Evolutionary conservation across 2,329 filamentous ascomycete genomes (phyloP), one percentile per base, ranked within the genome.

Genomic region (Conoideocrella luteorostrata): DNA sequence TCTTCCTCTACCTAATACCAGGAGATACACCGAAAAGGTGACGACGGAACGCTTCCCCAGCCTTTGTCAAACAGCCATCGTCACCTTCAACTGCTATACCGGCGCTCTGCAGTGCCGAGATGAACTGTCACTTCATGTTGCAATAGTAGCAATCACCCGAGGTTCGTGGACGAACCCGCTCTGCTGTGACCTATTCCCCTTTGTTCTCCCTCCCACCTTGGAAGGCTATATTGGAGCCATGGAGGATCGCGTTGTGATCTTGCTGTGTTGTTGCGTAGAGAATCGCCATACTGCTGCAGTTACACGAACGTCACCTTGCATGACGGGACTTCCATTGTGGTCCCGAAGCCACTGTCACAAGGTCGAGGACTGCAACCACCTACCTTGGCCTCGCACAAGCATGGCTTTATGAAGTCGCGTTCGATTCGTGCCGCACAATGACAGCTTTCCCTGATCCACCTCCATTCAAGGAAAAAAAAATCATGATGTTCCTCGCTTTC

Each of bases 101-200:
- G 12, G 20, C n/a, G n/a, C 11, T 21, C 33, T 38, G 33, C 29
- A 24, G 15, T 41, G 39, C 28, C 43, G 26, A 45, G 39, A 45
- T 45, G 43, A 24, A 20, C 33, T 40, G 43, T 38, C 33, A 17
- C 24, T 37, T 28, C 20, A 11, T 20, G n/a, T 22, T 29, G 11
- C 39, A 36, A 37, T 42, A 37, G 23, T 40, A 32, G 21, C 26
- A n/a, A 7, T 30, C 21, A 20, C 18, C 33, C 38, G 39, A 41
- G 43, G 43, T 45, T 41, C 39, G 43, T 45, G 9, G 11, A 28
- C 13, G 17, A n/a, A n/a, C n/a, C n/a, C n/a, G n/a, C 15, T 24
- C 17, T 33, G 26, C 26, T 36, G 26, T 24, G 4, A 17, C 33
- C 18, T 39, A 5, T 21, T 24, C 20, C 21, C 28, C 20, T 21